These are phyloP conservation scores for Colletotrichum tanaceti DNA, from an alignment of 2,329 filamentous ascomycete species.

Conservation along the genomic window DNA sequence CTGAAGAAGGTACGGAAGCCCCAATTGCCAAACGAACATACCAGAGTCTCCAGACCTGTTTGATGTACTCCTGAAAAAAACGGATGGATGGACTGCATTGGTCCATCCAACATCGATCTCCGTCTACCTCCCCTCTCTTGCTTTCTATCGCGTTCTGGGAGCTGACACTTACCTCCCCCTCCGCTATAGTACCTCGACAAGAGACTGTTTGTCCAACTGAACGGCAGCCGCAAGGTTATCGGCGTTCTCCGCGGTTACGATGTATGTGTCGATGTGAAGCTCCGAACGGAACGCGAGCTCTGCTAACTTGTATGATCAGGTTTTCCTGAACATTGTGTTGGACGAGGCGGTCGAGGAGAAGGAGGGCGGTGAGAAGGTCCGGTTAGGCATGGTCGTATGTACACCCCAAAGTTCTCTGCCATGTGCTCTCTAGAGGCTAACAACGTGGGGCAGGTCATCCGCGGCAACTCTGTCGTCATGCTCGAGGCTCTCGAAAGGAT, in stretches of 20 bases:
- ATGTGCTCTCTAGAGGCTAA: conserved; percentile 44
- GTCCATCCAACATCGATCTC: background rate
- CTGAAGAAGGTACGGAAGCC: conserved; percentile 84
- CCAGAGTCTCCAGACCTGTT: conserved; percentile 35
- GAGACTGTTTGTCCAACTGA: conserved; percentile 96
- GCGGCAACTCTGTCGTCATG: conserved; percentile 98
- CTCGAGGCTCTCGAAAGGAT: conserved; percentile 83
- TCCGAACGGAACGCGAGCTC: background rate
- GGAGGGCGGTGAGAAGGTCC: conserved; percentile 87
- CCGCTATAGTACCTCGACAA: conserved; percentile 92
- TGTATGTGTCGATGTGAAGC: conserved; percentile 65
- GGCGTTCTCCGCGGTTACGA: conserved; percentile 95
- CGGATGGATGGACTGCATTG: background rate
- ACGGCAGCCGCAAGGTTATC: conserved; percentile 97
- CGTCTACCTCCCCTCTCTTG: background rate
- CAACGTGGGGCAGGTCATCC: conserved; percentile 76
- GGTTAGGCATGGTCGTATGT: conserved; percentile 91
- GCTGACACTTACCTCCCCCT: conserved; percentile 12
- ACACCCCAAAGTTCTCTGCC: background rate
- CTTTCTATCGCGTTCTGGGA: background rate
- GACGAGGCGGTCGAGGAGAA: conserved; percentile 98
- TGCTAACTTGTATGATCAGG: conserved; percentile 65
- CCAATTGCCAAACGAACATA: conserved; percentile 42
- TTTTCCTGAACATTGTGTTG: conserved; percentile 97
- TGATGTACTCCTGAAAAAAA: conserved; percentile 24